Evolutionary conservation across 306 rosid species (phyloP), one percentile per base, ranked within the genome.

Genomic region (Cicer pinnatifidum): DNA sequence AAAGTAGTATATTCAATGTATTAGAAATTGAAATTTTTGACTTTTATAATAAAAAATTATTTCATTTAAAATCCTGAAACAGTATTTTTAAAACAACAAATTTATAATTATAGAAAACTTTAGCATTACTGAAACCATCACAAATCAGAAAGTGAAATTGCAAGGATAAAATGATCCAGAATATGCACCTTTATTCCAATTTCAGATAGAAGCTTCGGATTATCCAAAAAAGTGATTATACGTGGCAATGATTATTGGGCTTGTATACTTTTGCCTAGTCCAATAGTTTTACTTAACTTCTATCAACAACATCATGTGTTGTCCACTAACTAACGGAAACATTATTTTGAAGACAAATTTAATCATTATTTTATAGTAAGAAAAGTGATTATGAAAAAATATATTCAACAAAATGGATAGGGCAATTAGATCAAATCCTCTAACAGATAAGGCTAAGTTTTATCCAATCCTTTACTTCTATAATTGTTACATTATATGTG

Each of bases 371-470:
- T 51, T 80, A 68, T 8, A 48, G 71, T 20, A 40, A 67, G 6
- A 50, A 80, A 80, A 75, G 76, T 8, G 40, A 60, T 67, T 68
- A 1, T 76, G 7, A 50, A 33, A 50, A 80, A 7, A 52, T 28
- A 6, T 35, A 57, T 65, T 45, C 13, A 67, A 12, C 11, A 28
- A 40, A 68, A 33, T 5, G 41, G 60, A 77, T 46, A 45, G 52
- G 41, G 20, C 64, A 37, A 58, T 69, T 23, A 11, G 51, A 77
- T 77, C 68, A 40, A 58, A 58, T 44, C 61, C 81, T 16, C 9
- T 23, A 17, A 69, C 16, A 59, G 84, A 81, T 81, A 70, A 63
- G 78, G 63, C 43, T 62, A 7, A 45, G 11, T 70, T 53, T 75
- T 62, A 69, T 81, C 73, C 72, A 62, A 19, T 53, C 56, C 69